Evolutionary conservation across 2,329 filamentous ascomycete genomes (phyloP), one percentile per base, ranked within the genome.

Genomic region (Colletotrichum brevisporum): DNA sequence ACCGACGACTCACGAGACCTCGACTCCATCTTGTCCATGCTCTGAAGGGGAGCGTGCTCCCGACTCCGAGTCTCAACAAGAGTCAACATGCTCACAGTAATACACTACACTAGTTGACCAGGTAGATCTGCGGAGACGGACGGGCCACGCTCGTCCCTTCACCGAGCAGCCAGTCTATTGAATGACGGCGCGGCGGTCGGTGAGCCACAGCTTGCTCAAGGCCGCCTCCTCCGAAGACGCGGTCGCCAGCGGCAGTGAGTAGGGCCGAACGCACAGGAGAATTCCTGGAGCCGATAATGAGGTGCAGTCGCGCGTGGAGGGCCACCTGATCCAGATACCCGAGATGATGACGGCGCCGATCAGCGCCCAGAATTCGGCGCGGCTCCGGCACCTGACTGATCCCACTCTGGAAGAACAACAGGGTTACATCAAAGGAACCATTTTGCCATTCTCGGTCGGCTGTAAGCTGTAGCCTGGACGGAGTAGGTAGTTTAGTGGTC

Each of bases 341-440:
- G 69, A 67, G 63, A 70, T 65, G 70, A 69, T 70, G 71, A 72
- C 60, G 70, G 61, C 63, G 69, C 50, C 62, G 69, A 72, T 72
- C 71, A 62, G 45, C 53, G 45, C 18, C 61, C 61, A 64, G 50
- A 66, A 39, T 24, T 58, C 58, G 59, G 58, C 62, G 62, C 61
- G 43, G 61, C 55, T 62, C 64, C 71, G 69, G 69, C 66, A 71
- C 62, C 63, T 71, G 58, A 65, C 50, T 69, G 64, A 65, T 66
- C 55, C 47, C 55, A 54, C 26, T 55, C 51, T 43, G 60, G 50
- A 63, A 52, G 47, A 71, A 56, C 18, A 51, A 48, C 60, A 72
- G 64, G 59, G 70, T 72, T 54, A 64, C 48, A 69, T 71, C 51
- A 57, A 43, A 50, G 67, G 27, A 63, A 68, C 68, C 56, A 48